Evolutionary conservation across 768 basidiomycete species (phyloP), one percentile per base, ranked within the genome.

Genomic region (Phlegmacium glaucopus): DNA sequence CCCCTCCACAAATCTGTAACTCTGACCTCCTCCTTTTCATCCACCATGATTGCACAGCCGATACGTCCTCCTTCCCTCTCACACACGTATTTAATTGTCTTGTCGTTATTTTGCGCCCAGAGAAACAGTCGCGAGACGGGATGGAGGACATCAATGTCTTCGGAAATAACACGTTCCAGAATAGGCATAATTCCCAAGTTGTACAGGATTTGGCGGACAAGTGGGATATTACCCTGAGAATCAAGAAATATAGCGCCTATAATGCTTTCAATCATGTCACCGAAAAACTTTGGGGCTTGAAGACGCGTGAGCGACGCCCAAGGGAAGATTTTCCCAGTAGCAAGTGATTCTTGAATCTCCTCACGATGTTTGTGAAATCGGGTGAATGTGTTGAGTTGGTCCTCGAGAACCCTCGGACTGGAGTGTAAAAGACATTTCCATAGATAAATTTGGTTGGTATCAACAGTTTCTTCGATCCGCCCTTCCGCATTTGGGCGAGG

Each of bases 161-260:
- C 76, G 9, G 61, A 54, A n/a, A 88, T 75, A 55, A 89, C 78
- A 15, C 79, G 79, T 50, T 87, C 82, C 47, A 90, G 65, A 30
- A 83, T 67, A 2, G 64, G 70, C 50, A 84, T 55, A 15, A 85
- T 71, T 2, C 87, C 86, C 27, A 90, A 61, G 6, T 49, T 70
- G 17, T 64, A 53, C 39, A 89, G 67, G 0, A 87, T 71, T 0
- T 52, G 47, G 13, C 71, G 71, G 30, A 80, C 76, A 13, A 65
- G 69, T 18, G 76, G 72, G 17, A 86, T 65, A 51, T 77, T 61
- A 4, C 87, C 87, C 1, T 53, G 55, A 0, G 82, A 78, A 59
- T 90, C 88, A 25, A 90, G 73, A 57, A 76, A 89, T n/a, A 83
- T 78, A 1, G 87, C 88, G 8, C 87, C 88, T 28, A 90, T 71